Evolutionary conservation across 441 rosid genomes (phyloP).

Genomic region (Croton setiger): DNA sequence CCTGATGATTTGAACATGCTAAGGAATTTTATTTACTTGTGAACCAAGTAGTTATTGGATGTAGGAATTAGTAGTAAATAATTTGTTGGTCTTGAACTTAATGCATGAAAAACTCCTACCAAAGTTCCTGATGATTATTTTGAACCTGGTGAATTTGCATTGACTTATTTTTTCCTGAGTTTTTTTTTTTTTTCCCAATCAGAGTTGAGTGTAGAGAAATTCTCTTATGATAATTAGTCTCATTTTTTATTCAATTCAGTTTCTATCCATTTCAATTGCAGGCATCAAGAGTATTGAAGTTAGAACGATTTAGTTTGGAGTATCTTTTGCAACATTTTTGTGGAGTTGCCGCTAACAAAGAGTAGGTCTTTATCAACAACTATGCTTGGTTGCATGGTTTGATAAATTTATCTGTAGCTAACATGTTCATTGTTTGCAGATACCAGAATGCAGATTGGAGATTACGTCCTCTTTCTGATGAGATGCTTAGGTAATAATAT

Average conservation of each 20-base stretch:
- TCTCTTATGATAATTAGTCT: neutral
- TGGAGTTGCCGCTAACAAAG: constrained; percentile 86
- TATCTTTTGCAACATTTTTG: constrained; percentile 72
- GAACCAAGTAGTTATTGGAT: neutral
- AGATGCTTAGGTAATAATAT: constrained; percentile 60
- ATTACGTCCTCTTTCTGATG: constrained; percentile 77
- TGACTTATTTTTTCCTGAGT: neutral
- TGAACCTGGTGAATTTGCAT: neutral
- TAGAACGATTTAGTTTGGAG: constrained; percentile 93
- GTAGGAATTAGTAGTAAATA: neutral
- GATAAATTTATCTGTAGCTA: neutral
- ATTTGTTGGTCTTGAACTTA: neutral
- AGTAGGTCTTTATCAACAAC: constrained; percentile 40
- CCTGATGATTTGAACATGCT: neutral
- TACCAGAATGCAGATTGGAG: constrained; percentile 98
- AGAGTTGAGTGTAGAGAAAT: neutral
- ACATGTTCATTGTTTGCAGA: constrained; percentile 43
- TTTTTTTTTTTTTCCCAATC: too few relatives aligned
- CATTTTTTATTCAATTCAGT: constrained; percentile 7
- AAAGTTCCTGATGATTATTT: neutral
- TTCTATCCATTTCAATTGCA: constrained; percentile 28
- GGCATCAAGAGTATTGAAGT: constrained; percentile 89
- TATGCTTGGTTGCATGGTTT: neutral
- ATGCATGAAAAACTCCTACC: neutral
- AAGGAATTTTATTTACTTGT: neutral